Conservation (phyloP, 495 filamentous ascomycete species). For the Delitschia confertaspora region DNA sequence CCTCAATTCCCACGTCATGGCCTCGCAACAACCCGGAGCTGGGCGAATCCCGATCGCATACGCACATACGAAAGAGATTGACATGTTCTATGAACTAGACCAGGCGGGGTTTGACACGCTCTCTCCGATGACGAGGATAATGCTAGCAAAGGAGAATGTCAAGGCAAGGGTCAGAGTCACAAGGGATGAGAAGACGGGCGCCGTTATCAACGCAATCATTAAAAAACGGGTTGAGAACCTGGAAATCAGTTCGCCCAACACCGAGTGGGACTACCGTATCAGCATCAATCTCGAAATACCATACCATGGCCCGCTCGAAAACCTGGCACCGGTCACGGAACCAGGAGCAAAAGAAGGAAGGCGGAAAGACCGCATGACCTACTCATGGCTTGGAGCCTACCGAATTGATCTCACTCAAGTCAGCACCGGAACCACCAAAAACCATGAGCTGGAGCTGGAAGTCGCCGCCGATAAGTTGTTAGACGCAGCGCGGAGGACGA, state of each 20-base stretch:
- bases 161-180: constrained; percentile 16
- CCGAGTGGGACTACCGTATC: constrained; percentile 29
- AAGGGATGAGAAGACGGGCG: constrained; percentile 7
- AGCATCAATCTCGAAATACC: constrained; percentile 26
- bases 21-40: constrained; percentile 1
- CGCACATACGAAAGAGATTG: constrained; percentile 15
- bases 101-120: constrained; percentile 8
- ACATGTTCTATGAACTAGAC: constrained; percentile 23
- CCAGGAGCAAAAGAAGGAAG: constrained; percentile 1
- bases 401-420: constrained; percentile 27
- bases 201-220: constrained; percentile 12
- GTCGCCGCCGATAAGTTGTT: constrained; percentile 11
- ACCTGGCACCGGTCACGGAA: constrained; percentile 7
- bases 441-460: constrained; percentile 26
- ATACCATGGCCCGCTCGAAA: constrained; percentile 16
- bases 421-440: constrained; percentile 12
- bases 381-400: constrained; percentile 12
- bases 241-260: constrained; percentile 23
- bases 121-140: constrained; percentile 1
- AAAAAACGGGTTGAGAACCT: constrained; percentile 21
- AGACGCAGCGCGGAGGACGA: constrained; percentile 2
- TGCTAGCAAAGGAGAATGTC: not conserved
- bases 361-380: constrained; percentile 20
- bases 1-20: constrained; percentile 14
- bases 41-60: constrained; percentile 7